These are phyloP conservation scores for Betula pendula DNA, from an alignment of 306 rosid species.

Conservation along the genomic window DNA sequence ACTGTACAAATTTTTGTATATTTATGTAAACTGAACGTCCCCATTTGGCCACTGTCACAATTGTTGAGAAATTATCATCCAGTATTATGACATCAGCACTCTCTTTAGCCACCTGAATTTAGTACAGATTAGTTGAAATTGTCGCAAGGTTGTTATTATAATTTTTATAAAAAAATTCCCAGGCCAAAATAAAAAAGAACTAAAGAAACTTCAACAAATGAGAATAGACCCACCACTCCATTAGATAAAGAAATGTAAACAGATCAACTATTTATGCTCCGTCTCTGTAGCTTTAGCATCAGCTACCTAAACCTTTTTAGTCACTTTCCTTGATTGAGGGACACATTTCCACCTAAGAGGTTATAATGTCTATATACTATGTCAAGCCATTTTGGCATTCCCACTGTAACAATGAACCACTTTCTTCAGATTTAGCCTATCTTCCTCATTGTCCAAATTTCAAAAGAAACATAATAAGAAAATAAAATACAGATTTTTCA, in stretches of 20 bases:
- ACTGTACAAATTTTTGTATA: constrained; percentile 95
- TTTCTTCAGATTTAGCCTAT: neutral
- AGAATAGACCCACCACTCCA: neutral
- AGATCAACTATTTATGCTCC: neutral
- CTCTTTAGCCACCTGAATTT: constrained; percentile 89
- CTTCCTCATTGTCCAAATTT: neutral
- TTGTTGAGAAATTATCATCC: constrained; percentile 97
- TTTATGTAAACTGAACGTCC: constrained; percentile 95
- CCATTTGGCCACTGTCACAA: constrained; percentile 96
- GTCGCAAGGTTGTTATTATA: constrained; percentile 7
- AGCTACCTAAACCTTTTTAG: neutral
- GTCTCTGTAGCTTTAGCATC: neutral
- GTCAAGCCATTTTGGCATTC: neutral
- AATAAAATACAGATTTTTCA: neutral
- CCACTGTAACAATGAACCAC: neutral
- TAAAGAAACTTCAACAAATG: neutral
- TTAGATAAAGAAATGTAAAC: neutral
- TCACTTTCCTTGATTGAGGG: neutral
- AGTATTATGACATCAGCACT: constrained; percentile 97
- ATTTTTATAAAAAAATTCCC: no score
- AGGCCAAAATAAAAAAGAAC: neutral
- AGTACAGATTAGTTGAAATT: constrained; percentile 20
- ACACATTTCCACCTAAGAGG: neutral
- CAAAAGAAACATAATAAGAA: neutral
- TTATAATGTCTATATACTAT: neutral